Evolutionary conservation across 2,329 filamentous ascomycete genomes (phyloP), one percentile per base, ranked within the genome.

Genomic region (Basipetospora sp.): DNA sequence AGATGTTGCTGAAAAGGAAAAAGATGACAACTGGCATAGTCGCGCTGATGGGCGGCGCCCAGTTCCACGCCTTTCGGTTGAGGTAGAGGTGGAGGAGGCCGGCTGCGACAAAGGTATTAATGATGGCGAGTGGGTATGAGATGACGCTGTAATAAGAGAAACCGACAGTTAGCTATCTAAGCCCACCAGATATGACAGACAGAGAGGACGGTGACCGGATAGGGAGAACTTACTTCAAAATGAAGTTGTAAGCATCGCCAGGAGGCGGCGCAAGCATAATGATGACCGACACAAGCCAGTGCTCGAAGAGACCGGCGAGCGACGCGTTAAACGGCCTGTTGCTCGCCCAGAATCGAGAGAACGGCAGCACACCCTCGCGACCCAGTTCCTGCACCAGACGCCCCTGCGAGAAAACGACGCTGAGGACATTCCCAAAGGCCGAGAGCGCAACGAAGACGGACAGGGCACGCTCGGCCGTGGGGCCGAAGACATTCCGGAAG

Each of bases 361-460:
- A 75, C 0, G 76, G 76, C 3, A 80, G 54, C n/a, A 80, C 64
- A 19, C 74, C 75, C 53, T 80, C 75, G 9, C 73, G 69, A 4
- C 72, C 75, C 13, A 79, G 65, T 51, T 78, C 74, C 52, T 77
- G 76, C 0, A 76, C 74, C 4, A 80, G 58, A 38, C 76, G 67
- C 5, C 74, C 74, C 53, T 80, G 74, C 0, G 75, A 75, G 55
- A 80, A 80, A 43, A 79, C 79, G 43, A 80, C 74, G 40, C 65
- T 70, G 33, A 80, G 60, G 11, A 80, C 71, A 46, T 80, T 80
- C 19, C 75, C 77, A 44, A 78, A 74, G 4, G 75, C 75, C 0
- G 75, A 80, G 1, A 80, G 60, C 0, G 76, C 75, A 16, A 80
- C 74, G 43, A 80, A 77, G 38, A 77, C 75, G 17, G 65, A 74